Evolutionary conservation across 2,329 filamentous ascomycete genomes (phyloP).

Genomic region (Magnaporthiopsis poae): DNA sequence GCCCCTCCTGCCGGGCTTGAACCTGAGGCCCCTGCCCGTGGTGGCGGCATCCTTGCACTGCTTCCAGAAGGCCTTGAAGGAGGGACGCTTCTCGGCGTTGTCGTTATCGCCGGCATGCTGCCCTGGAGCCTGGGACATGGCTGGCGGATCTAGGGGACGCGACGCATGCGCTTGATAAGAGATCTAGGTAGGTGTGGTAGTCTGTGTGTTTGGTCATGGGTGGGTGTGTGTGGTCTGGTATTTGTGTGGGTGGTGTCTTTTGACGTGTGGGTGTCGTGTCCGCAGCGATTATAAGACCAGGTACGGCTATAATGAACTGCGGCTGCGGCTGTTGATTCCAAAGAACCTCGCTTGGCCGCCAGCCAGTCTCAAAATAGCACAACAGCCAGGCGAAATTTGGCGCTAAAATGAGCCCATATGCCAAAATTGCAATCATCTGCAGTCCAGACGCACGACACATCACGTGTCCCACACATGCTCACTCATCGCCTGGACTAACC

Average conservation of each 20-base stretch:
- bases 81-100: slow-evolving; percentile 24
- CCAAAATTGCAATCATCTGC: too few species aligned
- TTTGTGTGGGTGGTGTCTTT: neutral
- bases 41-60: slow-evolving; percentile 29
- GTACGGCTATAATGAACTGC: too few species aligned
- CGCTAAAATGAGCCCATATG: neutral
- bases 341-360: neutral
- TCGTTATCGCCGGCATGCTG: neutral
- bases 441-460: too few species aligned
- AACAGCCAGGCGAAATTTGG: neutral
- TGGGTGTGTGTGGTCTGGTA: too few species aligned
- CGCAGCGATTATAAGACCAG: neutral
- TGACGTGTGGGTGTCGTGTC: neutral
- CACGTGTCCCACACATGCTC: too few species aligned
- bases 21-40: slow-evolving; percentile 22
- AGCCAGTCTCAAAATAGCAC: neutral
- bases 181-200: too few species aligned
- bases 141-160: neutral
- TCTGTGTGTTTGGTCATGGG: too few species aligned
- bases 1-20: slow-evolving; percentile 21
- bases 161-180: neutral
- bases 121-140: neutral
- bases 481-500: too few species aligned
- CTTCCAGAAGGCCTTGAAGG: slow-evolving; percentile 40
- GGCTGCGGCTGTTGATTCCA: neutral